These are phyloP conservation scores for Penicillium olsonii DNA, from an alignment of 2,329 filamentous ascomycete genomes.

Conservation along the genomic window DNA sequence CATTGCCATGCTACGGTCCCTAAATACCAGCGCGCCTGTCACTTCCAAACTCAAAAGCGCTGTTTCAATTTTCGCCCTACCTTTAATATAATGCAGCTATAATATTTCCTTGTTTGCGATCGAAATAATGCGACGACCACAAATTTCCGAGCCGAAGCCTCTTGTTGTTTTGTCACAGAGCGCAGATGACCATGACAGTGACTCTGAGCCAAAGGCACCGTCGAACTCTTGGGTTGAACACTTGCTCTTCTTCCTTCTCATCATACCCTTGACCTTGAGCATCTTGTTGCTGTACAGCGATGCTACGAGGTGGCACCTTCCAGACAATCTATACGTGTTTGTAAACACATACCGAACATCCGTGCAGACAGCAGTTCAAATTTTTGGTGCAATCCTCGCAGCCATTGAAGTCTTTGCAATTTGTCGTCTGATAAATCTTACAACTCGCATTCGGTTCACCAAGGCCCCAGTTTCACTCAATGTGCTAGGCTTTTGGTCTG, in stretches of 20 bases:
- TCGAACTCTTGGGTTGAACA: not conserved
- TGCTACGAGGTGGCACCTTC: not conserved
- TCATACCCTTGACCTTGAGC: not conserved
- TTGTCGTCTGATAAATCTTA: conserved; percentile 8
- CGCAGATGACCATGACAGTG: no score
- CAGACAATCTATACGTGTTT: not conserved
- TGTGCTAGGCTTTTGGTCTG: conserved; percentile 8
- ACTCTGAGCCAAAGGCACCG: no score
- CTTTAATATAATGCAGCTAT: not conserved
- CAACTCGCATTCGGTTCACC: conserved; percentile 5
- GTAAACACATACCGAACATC: conserved; percentile 5
- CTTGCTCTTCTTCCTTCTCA: conserved; percentile 1
- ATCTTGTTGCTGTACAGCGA: conserved; percentile 1
- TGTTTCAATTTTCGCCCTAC: not conserved
- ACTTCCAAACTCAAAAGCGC: no score
- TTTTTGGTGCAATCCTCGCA: conserved; percentile 1
- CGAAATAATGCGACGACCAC: not conserved
- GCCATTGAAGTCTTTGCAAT: conserved; percentile 6
- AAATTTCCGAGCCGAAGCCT: no score
- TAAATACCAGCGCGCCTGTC: no score
- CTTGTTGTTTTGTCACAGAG: no score
- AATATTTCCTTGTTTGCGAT: not conserved
- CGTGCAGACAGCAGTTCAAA: conserved; percentile 8
- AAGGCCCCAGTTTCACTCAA: conserved; percentile 3
- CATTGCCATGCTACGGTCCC: no score